phyloP scores from a whole-genome alignment of 345 rosid genomes.

The Eucalyptus erythrocorys region DNA sequence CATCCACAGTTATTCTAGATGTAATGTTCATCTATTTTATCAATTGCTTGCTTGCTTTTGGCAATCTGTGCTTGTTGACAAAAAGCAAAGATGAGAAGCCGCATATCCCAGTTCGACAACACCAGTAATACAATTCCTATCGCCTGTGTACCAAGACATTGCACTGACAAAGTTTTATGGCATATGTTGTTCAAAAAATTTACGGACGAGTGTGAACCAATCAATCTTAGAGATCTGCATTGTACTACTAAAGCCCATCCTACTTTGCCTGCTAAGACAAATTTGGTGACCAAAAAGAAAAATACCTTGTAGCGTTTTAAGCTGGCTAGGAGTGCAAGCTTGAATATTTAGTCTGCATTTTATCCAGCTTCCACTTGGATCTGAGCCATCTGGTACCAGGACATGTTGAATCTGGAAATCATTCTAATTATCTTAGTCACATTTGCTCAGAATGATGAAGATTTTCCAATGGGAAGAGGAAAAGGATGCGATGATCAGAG shows the following conservation, averaged over 20 bases:
- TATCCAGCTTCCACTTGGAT: conserved; percentile 43
- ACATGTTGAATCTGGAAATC: conserved; percentile 51
- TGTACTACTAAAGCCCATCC: neutral
- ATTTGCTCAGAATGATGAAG: neutral
- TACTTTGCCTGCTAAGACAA: neutral
- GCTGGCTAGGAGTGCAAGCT: conserved; percentile 47
- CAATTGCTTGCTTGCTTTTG: neutral
- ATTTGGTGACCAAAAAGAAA: neutral
- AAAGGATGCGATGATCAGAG: neutral
- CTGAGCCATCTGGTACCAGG: conserved; percentile 53
- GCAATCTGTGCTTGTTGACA: neutral
- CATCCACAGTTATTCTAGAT: neutral
- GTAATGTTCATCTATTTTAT: neutral
- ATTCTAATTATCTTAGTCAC: neutral
- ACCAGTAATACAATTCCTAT: neutral
- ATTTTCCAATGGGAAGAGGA: neutral
- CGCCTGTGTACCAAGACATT: neutral
- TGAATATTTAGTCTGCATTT: conserved; percentile 52
- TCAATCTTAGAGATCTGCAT: neutral
- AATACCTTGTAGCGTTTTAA: conserved; percentile 56
- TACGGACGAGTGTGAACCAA: neutral
- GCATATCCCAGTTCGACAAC: neutral
- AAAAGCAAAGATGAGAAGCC: neutral
- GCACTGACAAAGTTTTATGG: neutral
- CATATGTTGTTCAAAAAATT: neutral